Evolutionary conservation across 2,329 filamentous ascomycete genomes (phyloP).

Genomic region (Fusarium longipes): DNA sequence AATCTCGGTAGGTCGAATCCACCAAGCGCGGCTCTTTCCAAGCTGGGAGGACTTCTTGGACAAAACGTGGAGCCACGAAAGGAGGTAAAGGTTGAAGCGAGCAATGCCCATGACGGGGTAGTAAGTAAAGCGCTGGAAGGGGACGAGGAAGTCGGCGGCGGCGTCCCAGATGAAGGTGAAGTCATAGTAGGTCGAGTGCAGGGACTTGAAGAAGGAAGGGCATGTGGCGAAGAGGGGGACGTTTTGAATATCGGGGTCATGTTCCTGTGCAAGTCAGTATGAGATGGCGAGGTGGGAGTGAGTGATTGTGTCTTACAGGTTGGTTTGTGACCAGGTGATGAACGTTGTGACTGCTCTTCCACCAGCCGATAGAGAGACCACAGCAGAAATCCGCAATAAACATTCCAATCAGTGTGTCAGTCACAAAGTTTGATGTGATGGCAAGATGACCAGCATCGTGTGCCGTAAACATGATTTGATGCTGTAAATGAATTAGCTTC

Average conservation of each 20-base stretch:
- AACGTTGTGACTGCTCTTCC: conserved; percentile 76
- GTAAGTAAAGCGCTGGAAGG: conserved; percentile 74
- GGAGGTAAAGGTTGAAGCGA: conserved; percentile 77
- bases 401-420: conserved; percentile 70
- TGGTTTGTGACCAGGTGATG: conserved; percentile 75
- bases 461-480: conserved; percentile 76
- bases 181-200: conserved; percentile 75
- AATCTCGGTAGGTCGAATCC: conserved; percentile 75
- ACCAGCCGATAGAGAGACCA: conserved; percentile 74
- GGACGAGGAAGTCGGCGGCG: conserved; percentile 67
- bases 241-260: conserved; percentile 72
- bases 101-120: conserved; percentile 75
- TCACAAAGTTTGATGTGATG: conserved; percentile 68
- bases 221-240: conserved; percentile 76
- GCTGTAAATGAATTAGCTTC: conserved; percentile 53
- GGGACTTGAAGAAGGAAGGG: conserved; percentile 71
- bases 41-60: conserved; percentile 65
- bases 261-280: conserved; percentile 53
- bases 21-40: conserved; percentile 68
- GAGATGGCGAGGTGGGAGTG: background rate
- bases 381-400: conserved; percentile 74
- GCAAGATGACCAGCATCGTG: conserved; percentile 73
- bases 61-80: conserved; percentile 74
- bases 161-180: conserved; percentile 72
- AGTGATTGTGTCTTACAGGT: conserved; percentile 54